Base-by-base conservation (phyloP, 1,284 basidiomycete species). In the Puccinia hordei region DNA sequence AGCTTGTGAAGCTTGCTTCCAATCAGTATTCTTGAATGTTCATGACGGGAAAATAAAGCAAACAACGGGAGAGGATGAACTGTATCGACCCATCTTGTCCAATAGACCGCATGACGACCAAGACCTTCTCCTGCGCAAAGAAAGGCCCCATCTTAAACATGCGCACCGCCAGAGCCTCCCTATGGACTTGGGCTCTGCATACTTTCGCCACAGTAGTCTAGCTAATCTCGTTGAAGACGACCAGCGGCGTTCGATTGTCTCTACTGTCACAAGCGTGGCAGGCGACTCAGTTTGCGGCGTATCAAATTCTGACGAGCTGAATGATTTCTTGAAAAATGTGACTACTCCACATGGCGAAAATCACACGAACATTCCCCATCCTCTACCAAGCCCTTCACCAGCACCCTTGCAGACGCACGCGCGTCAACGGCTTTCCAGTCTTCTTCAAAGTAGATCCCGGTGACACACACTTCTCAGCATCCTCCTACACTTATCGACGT, bases 1-100 rank as follows among this genome's bases (percentile, higher is more conserved):
- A 78, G 75, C 75, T 3, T 78, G 75, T 57, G 75, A 78, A 53
- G 65, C 63, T 38, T 78, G 75, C 41, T 78, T 57, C 53, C 53
- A 41, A 22, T 78, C 75, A 30, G 49, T 69, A 33, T 78, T 78
- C 68, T 44, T 76, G 27, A 51, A 38, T 8, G 46, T 46, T n/a
- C 44, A 63, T 65, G 35, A 24, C 8, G 35, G 46, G 27, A 22
- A 13, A 66, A 51, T 19, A 2, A 38, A 65, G 41, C 57, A 61
- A 24, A 51, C 9, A 6, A 41, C 17, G 35, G 24, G 51, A 22
- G 55, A 76, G 22, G 12, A 33, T 33, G 74, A n/a, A 35, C 15
- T 22, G 1, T 66, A 53, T 13, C 51, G 46, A 5, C 63, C 61
- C 27, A 63, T 66, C 1, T 30, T 66, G 44, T 66, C 74, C 2